These are phyloP conservation scores for Limtongia smithiae DNA, from an alignment of 805 yeast species.

Conservation along the genomic window DNA sequence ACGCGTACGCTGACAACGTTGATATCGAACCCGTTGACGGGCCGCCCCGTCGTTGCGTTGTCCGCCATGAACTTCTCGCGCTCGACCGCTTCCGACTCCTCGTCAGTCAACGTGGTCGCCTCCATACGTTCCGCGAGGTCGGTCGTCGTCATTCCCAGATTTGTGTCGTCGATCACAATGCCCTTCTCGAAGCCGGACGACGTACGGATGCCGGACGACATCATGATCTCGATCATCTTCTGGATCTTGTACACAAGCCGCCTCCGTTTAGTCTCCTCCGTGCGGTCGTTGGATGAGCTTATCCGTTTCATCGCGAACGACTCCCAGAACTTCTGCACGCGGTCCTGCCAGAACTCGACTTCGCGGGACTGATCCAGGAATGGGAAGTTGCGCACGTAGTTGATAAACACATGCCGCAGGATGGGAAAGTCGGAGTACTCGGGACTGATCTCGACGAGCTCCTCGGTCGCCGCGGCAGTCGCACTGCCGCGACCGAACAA, in stretches of 20 bases:
- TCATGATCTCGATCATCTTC: constrained; percentile 60
- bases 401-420: constrained; percentile 58
- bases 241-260: constrained; percentile 60
- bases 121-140: neutral
- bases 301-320: constrained; percentile 69
- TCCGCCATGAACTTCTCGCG: constrained; percentile 26
- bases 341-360: constrained; percentile 71
- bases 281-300: constrained; percentile 70
- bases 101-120: constrained; percentile 34
- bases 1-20: constrained; percentile 66
- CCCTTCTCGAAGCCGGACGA: constrained; percentile 29
- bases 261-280: constrained; percentile 67
- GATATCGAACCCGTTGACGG: constrained; percentile 55
- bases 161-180: constrained; percentile 11
- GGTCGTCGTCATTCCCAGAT: neutral
- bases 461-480: neutral
- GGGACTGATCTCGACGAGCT: constrained; percentile 20
- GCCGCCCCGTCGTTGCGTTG: constrained; percentile 33
- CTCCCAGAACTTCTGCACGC: constrained; percentile 79
- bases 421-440: constrained; percentile 56
- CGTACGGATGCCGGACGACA: constrained; percentile 71
- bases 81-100: constrained; percentile 27
- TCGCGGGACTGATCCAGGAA: constrained; percentile 53
- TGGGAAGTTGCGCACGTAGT: constrained; percentile 70
- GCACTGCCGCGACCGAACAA: no score